Percentiles rank a stretch among this genome's conserved stretches.
Evolutionary conservation across 2,329 filamentous ascomycete species (phyloP).

Genomic region (Pseudogymnoascus destructans): DNA sequence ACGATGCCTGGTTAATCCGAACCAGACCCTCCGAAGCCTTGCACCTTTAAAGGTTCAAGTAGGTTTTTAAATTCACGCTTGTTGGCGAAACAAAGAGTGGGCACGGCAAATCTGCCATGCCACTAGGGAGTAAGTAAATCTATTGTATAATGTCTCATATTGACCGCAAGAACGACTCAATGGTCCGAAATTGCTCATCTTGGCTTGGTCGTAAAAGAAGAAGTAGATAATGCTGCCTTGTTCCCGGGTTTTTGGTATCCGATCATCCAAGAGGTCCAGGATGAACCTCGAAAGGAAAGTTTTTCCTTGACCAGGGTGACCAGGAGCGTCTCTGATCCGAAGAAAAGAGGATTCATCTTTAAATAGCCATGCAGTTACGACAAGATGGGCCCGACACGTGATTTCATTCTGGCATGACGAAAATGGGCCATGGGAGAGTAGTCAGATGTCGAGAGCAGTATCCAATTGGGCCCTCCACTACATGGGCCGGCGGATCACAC

Average conservation of each 20-base stretch:
- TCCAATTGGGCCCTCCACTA: neutral
- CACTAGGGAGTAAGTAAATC: too few species aligned
- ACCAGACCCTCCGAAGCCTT: too few species aligned
- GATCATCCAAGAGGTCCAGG: neutral
- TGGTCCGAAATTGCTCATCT: neutral
- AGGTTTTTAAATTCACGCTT: too few species aligned
- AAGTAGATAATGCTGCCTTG: neutral
- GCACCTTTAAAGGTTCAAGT: too few species aligned
- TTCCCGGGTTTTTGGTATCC: neutral
- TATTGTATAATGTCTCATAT: too few species aligned
- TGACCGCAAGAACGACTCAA: neutral
- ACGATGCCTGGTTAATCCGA: too few species aligned
- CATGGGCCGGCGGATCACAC: neutral
- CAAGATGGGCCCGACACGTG: neutral
- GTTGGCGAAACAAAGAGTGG: too few species aligned
- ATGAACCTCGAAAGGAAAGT: neutral
- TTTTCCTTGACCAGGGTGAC: neutral
- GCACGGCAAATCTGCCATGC: too few species aligned
- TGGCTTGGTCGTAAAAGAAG: neutral
- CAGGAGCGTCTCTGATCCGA: neutral
- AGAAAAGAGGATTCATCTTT: neutral
- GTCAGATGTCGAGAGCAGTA: neutral
- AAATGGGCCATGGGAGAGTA: neutral
- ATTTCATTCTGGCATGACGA: slow-evolving; percentile 1
- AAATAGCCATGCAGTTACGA: neutral